Base-by-base conservation (phyloP, 352 stramenopile species). In the Globisporangium yorkense region DNA sequence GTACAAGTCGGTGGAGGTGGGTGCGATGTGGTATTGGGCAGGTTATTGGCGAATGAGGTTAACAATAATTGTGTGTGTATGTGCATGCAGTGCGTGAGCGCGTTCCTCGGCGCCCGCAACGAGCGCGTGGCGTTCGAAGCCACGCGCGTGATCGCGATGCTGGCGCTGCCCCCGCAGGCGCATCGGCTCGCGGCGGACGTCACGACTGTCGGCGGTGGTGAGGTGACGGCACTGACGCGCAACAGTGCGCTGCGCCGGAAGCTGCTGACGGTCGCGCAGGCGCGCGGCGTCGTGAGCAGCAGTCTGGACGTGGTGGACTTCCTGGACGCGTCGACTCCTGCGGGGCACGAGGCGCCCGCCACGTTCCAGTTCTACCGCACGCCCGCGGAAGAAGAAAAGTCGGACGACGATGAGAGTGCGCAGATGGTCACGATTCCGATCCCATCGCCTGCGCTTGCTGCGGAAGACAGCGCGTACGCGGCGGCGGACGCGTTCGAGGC, bases 301-400 rank as follows among this genome's bases (percentile, higher is more conserved):
- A 84, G 70, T 31, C 62, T 89, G 24, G 79, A 92, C 27, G 63
- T 88, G n/a, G 70, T 91, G 21, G 82, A 87, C 44, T 87, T 82
- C 56, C 63, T 89, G 8, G 37, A 43, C 12, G 27, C 40, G 16
- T 18, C 40, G 5, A 21, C n/a, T 13, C 2, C 6, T 27, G 24
- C 24, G 24, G 24, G 24, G 24, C 24, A 27, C 12, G 71, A 44
- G 33, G 39, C n/a, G 29, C 54, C 62, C 16, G 48, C 47, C 3
- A 48, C 75, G 16, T 92, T 90, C 58, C 82, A 94, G 56, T 94
- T 90, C 63, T 92, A 89, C 45, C 64, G 59, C 37, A 12, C 48
- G 5, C 40, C 46, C 0, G 41, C 29, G 35, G 47, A 55, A 16
- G 50, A 55, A 3, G 67, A 70, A 44, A 68, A 75, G 6, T 46